A percentile compares a stretch with the other conserved stretches of the same genome.
phyloP scores from a whole-genome alignment of 192 early-diverging fungal species.

The Coemansia sp. region DNA sequence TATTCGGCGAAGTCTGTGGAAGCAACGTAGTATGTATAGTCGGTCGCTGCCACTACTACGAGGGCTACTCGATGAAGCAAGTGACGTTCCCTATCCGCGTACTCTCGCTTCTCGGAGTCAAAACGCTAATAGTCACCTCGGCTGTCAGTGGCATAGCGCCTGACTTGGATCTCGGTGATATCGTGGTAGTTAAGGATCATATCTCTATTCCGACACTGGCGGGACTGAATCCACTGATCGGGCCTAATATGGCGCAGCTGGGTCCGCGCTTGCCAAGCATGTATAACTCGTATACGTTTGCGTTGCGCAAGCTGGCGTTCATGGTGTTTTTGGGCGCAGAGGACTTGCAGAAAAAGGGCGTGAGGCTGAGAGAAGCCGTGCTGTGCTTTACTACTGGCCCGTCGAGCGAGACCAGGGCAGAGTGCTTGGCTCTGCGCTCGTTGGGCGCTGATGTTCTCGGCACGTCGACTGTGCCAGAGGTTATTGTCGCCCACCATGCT shows the following conservation, averaged over 20 bases:
- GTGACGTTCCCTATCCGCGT: slow-evolving; percentile 88
- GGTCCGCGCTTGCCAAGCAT: slow-evolving; percentile 89
- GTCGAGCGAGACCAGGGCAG: slow-evolving; percentile 89
- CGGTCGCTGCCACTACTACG: slow-evolving; percentile 91
- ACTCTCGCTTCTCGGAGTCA: slow-evolving; percentile 78
- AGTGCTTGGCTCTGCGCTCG: slow-evolving; percentile 69
- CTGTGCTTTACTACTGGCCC: slow-evolving; percentile 88
- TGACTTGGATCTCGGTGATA: slow-evolving; percentile 81
- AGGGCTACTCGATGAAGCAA: slow-evolving; percentile 80
- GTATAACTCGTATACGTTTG: slow-evolving; percentile 83
- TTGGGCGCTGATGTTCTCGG: slow-evolving; percentile 86
- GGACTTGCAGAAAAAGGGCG: slow-evolving; percentile 35
- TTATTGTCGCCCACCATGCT: slow-evolving; percentile 83
- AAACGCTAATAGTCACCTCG: slow-evolving; percentile 80
- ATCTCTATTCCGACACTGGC: slow-evolving; percentile 75
- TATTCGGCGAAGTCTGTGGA: slow-evolving; percentile 81
- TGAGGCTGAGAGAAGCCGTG: slow-evolving; percentile 75
- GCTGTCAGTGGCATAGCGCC: slow-evolving; percentile 83
- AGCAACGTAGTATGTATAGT: slow-evolving; percentile 81
- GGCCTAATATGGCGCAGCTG: slow-evolving; percentile 80
- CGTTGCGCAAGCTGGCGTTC: slow-evolving; percentile 74
- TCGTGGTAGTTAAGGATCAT: slow-evolving; percentile 81
- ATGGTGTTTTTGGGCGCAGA: slow-evolving; percentile 27
- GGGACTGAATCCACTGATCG: slow-evolving; percentile 81
- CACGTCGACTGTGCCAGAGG: slow-evolving; percentile 90